Percentiles rank a stretch among this genome's conserved stretches.
Conservation (phyloP, 208 protist genomes). For the Leishmania lainsoni region DNA sequence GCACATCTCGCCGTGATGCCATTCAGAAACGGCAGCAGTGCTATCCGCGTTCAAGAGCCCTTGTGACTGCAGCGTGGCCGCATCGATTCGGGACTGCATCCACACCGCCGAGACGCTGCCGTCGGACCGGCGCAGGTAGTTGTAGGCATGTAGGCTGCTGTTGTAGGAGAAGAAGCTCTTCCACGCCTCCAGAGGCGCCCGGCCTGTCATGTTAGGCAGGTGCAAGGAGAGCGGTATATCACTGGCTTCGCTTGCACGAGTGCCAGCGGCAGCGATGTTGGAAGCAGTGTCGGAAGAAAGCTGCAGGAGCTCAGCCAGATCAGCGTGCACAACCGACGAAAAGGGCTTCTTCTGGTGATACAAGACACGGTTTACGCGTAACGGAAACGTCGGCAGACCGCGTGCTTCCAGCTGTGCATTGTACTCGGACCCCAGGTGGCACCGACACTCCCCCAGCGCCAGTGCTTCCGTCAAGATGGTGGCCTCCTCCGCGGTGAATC, state of each 20-base stretch:
- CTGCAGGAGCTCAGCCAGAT: constrained; percentile 40
- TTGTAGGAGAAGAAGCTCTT: constrained; percentile 59
- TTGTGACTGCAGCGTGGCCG: constrained; percentile 1
- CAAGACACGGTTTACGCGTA: constrained; percentile 46
- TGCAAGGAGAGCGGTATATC: constrained; percentile 25
- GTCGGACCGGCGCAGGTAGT: constrained; percentile 74
- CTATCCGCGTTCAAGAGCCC: constrained; percentile 17
- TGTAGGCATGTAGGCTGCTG: constrained; percentile 76
- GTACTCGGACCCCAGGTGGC: constrained; percentile 44
- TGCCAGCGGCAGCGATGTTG: not conserved
- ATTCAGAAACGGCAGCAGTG: not conserved
- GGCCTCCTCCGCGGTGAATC: constrained; percentile 56
- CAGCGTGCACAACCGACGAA: constrained; percentile 56
- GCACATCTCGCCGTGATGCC: not conserved
- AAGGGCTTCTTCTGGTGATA: constrained; percentile 58
- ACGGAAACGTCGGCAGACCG: constrained; percentile 36
- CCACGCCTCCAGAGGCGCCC: constrained; percentile 18
- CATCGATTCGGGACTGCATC: constrained; percentile 38
- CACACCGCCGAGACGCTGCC: constrained; percentile 52
- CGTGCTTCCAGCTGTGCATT: constrained; percentile 36
- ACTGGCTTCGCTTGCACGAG: not conserved
- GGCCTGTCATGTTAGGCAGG: constrained; percentile 10
- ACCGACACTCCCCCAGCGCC: constrained; percentile 79
- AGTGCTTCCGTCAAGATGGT: constrained; percentile 63
- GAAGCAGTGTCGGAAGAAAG: not conserved